Evolutionary conservation across 495 filamentous ascomycete species (phyloP).

Genomic region (Amphirosellinia nigrospora): DNA sequence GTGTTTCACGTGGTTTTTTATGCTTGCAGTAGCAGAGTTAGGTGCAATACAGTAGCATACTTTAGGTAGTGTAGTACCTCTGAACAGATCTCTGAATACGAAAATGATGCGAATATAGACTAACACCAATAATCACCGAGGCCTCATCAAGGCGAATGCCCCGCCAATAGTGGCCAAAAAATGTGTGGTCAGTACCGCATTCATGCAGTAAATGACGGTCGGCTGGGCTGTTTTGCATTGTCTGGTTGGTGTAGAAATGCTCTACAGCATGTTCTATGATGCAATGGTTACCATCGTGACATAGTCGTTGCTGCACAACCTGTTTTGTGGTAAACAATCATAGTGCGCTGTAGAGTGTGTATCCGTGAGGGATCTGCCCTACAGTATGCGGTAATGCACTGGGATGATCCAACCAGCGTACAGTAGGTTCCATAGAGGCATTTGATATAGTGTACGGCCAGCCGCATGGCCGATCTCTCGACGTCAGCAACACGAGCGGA

Average conservation of each 20-base stretch:
- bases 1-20: conserved; percentile 11
- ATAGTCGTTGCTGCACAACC: conserved; percentile 20
- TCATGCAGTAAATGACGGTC: background rate
- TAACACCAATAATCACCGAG: background rate
- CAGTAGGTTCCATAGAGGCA: background rate
- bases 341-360: background rate
- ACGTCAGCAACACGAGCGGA: conserved; percentile 22
- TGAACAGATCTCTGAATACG: background rate
- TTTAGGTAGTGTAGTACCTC: too few relatives aligned
- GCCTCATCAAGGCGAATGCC: background rate
- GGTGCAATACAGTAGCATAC: background rate
- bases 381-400: background rate
- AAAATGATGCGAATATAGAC: conserved; percentile 1
- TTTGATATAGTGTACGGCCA: conserved; percentile 16
- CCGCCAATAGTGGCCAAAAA: background rate
- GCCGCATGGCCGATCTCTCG: background rate
- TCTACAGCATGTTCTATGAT: conserved; percentile 3
- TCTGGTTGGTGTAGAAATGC: background rate
- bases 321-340: conserved; percentile 3
- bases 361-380: background rate
- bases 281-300: conserved; percentile 26
- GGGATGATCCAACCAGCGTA: background rate
- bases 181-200: background rate
- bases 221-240: conserved; percentile 3
- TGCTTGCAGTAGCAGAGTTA: too few relatives aligned